Conservation (phyloP, 176 grass and related monocot species). For the Secale cereale region DNA sequence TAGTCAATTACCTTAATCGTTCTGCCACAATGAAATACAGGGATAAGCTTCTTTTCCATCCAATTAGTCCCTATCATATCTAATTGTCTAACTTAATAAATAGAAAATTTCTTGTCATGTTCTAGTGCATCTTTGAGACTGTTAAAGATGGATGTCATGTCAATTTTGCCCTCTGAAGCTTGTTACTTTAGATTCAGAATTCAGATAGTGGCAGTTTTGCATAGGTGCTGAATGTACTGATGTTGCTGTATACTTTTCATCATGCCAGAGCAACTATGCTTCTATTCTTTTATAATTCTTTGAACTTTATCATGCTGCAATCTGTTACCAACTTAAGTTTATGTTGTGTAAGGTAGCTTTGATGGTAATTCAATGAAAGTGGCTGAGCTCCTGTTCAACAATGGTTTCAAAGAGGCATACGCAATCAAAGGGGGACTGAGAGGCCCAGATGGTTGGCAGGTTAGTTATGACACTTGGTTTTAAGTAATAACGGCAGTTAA, state of each 20-base stretch:
- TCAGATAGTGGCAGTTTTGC: background rate
- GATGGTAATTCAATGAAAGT: conserved; percentile 87
- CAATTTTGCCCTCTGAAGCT: too few species aligned
- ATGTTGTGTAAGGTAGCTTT: conserved; percentile 90
- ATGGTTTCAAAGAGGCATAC: conserved; percentile 92
- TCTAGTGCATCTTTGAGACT: background rate
- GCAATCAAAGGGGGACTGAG: conserved; percentile 80
- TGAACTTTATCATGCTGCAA: background rate
- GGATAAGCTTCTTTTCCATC: background rate
- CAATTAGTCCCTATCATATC: background rate
- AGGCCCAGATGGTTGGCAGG: conserved; percentile 96
- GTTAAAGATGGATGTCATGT: background rate
- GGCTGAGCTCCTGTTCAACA: conserved; percentile 77
- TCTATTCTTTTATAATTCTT: background rate
- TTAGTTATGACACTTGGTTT: conserved; percentile 12
- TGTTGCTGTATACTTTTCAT: background rate
- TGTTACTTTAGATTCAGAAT: background rate
- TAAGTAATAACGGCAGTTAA: background rate
- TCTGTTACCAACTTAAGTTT: conserved; percentile 37
- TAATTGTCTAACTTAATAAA: background rate
- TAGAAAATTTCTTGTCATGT: background rate
- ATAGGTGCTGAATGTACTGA: background rate
- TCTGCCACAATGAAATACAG: background rate
- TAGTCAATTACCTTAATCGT: background rate
- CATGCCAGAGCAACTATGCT: background rate